A percentile compares a stretch with the other conserved stretches of the same genome.
These are phyloP conservation scores for Lecanoromycetidae sp. DNA, from an alignment of 2,329 filamentous ascomycete genomes.

Conservation along the genomic window DNA sequence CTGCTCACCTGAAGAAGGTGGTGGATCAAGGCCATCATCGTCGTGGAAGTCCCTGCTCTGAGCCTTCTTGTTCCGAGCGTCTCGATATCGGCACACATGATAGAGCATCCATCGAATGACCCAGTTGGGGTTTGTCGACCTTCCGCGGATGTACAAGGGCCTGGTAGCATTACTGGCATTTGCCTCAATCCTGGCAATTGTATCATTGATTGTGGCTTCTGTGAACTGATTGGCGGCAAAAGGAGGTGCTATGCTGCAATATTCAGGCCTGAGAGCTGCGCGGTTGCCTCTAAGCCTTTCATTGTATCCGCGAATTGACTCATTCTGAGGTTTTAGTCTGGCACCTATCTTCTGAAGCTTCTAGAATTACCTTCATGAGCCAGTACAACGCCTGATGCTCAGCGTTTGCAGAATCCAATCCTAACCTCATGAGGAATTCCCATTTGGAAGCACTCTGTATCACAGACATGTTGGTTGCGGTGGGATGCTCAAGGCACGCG, in stretches of 20 bases:
- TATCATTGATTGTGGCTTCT: slow-evolving; percentile 9
- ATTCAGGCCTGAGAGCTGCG: slow-evolving; percentile 12
- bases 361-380: slow-evolving; percentile 14
- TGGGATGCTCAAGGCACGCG: not conserved
- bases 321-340: too few relatives aligned
- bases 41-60: slow-evolving; percentile 12
- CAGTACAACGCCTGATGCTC: slow-evolving; percentile 7
- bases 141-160: slow-evolving; percentile 7
- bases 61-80: slow-evolving; percentile 15
- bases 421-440: slow-evolving; percentile 6
- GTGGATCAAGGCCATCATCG: slow-evolving; percentile 14
- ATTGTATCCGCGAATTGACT: slow-evolving; percentile 15
- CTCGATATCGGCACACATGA: slow-evolving; percentile 18
- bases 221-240: slow-evolving; percentile 17
- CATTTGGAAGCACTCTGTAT: slow-evolving; percentile 9
- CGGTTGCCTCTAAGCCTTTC: slow-evolving; percentile 11
- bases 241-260: slow-evolving; percentile 6
- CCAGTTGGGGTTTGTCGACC: slow-evolving; percentile 17
- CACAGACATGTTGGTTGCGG: slow-evolving; percentile 2
- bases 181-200: slow-evolving; percentile 12
- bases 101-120: slow-evolving; percentile 19
- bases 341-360: too few relatives aligned
- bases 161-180: slow-evolving; percentile 9
- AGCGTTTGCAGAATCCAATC: slow-evolving; percentile 1
- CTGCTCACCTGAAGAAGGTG: not conserved